Evolutionary conservation across 192 early-diverging fungal genomes (phyloP).

Genomic region (Chytriomyces confervae): DNA sequence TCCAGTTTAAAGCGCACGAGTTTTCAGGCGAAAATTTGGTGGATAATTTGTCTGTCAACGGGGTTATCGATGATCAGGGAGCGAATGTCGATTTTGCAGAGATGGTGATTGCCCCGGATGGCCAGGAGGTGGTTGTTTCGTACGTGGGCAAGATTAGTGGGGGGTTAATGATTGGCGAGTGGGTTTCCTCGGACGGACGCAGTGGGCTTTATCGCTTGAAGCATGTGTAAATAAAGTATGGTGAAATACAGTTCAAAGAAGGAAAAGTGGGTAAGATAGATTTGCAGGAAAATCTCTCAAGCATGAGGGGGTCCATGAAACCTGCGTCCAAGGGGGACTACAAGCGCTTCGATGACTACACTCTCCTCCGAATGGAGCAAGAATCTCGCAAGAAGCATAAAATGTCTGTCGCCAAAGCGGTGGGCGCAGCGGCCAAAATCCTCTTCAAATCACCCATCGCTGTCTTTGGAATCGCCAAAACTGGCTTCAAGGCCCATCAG

Average conservation of each 20-base stretch:
- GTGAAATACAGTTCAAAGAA: not conserved
- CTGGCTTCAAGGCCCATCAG: conserved; percentile 16
- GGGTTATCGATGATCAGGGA: conserved; percentile 14
- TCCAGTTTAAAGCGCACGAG: not conserved
- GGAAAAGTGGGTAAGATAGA: not conserved
- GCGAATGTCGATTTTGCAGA: conserved; percentile 5
- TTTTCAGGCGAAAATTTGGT: conserved; percentile 23
- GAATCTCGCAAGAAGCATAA: conserved; percentile 16
- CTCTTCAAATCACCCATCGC: conserved; percentile 23
- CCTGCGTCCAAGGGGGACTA: not conserved
- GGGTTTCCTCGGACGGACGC: conserved; percentile 15
- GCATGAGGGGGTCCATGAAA: not conserved
- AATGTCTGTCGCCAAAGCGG: conserved; percentile 15
- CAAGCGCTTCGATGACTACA: not conserved
- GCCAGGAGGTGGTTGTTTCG: conserved; percentile 14
- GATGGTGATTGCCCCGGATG: not conserved
- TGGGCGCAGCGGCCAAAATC: conserved; percentile 26
- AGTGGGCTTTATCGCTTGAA: conserved; percentile 6
- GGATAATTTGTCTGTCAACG: conserved; percentile 10
- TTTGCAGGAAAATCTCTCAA: not conserved
- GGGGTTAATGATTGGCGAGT: conserved; percentile 16
- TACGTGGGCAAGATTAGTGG: conserved; percentile 4
- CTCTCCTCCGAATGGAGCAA: conserved; percentile 20
- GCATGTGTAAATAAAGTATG: conserved; percentile 10
- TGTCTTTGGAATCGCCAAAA: conserved; percentile 12